A percentile compares a stretch with the other conserved stretches of the same genome.
Conservation (phyloP, 2,329 filamentous ascomycete genomes). For the Aurifilum marmelostoma region DNA sequence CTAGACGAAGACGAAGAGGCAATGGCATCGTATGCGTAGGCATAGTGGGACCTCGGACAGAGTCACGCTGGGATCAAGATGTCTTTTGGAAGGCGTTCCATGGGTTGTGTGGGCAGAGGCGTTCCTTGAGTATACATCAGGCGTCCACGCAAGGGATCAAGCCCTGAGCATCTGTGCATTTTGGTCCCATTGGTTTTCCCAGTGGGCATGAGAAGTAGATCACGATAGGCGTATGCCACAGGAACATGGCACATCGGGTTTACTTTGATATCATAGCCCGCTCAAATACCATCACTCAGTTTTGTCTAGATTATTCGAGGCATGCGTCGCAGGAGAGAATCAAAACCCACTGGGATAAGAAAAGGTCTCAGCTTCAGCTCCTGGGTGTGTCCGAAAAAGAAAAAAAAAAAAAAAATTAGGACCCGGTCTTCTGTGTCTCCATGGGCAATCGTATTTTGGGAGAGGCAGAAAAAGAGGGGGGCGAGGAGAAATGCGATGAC, state of each 20-base stretch:
- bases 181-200: neutral
- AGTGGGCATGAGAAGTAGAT: neutral
- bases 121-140: conserved; percentile 1
- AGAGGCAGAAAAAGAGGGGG: neutral
- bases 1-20: conserved; percentile 28
- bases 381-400: too few species aligned
- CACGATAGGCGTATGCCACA: neutral
- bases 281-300: neutral
- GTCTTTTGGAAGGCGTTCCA: conserved; percentile 7
- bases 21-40: conserved; percentile 25
- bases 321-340: neutral
- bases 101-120: neutral
- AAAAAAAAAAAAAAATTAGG: too few species aligned
- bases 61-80: neutral
- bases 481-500: neutral
- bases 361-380: neutral
- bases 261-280: neutral
- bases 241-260: neutral
- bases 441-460: too few species aligned
- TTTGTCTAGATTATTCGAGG: neutral
- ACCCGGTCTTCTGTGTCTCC: too few species aligned
- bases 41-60: neutral
- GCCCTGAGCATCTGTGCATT: neutral
- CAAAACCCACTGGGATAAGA: neutral
- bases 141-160: neutral